Evolutionary conservation across 495 filamentous ascomycete species (phyloP), one percentile per base, ranked within the genome.

Genomic region (Diplogelasinospora grovesii): DNA sequence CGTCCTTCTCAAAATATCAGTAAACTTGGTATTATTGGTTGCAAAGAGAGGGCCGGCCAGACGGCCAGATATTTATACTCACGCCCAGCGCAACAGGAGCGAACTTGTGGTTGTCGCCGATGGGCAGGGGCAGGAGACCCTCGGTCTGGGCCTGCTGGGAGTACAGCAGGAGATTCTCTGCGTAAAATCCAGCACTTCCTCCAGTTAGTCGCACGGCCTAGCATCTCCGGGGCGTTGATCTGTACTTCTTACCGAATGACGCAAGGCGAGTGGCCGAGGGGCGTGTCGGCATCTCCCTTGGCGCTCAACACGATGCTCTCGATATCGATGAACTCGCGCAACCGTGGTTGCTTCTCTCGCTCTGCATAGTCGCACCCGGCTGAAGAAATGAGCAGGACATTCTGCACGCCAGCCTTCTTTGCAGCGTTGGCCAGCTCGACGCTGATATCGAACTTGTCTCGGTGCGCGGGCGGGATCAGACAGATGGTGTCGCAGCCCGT

Each of bases 331-430:
- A 78, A 77, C 53, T 76, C 66, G 5, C 75, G 53, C 41, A 78
- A 51, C 11, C 63, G 48, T 3, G 74, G 75, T 61, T 78, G 74
- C 43, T 55, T 63, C 15, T 66, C 44, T 8, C 57, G 25, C 41
- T 77, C 69, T 1, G 75, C 75, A 36, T 78, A 60, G 56, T 77
- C 75, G 22, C 68, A 70, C 4, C 73, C 74, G 3, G 68, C 74
- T 8, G 70, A 61, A 39, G 65, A 70, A n/a, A 79, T 58, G 26
- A 79, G 60, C 38, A 69, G 53, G 16, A 75, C 60, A 45, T 77
- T 78, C 14, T 52, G 50, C 15, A 78, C 60, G 14, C 59, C 64
- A 0, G 71, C 68, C 41, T 66, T 67, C 57, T 70, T 74, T 5
- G 70, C 61, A 10, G 72, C 73, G 23, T 56, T 53, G 25, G 70